A percentile compares a stretch with the other conserved stretches of the same genome.
Evolutionary conservation across 116 monocot species (phyloP).

Genomic region (Cymodocea nodosa): DNA sequence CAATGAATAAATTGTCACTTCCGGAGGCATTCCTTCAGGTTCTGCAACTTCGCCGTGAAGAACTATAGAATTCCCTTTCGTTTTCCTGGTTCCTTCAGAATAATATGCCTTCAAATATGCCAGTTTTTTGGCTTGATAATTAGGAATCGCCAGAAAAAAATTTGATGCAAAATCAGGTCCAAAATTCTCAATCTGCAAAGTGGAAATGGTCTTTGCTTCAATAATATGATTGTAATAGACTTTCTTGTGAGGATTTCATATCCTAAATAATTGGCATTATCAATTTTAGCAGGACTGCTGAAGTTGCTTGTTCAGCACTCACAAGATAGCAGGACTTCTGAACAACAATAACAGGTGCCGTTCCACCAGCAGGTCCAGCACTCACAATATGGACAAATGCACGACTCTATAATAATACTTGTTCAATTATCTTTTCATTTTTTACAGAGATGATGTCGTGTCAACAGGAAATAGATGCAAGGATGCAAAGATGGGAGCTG

Average conservation of each 20-base stretch:
- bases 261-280: too few species aligned
- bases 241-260: not conserved
- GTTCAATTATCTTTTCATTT: too few species aligned
- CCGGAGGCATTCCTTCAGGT: constrained; percentile 50
- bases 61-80: constrained; percentile 26
- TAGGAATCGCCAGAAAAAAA: constrained; percentile 64
- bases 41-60: constrained; percentile 41
- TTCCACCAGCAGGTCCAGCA: too few species aligned
- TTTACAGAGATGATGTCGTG: too few species aligned
- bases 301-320: too few species aligned
- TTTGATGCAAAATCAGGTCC: constrained; percentile 45
- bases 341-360: too few species aligned
- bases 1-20: constrained; percentile 67
- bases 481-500: too few species aligned
- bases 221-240: not conserved
- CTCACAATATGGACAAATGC: too few species aligned
- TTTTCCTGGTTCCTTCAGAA: constrained; percentile 55
- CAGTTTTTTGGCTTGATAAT: constrained; percentile 67
- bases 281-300: too few species aligned
- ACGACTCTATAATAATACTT: too few species aligned
- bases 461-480: too few species aligned
- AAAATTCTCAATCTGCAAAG: constrained; percentile 65
- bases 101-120: constrained; percentile 53
- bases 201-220: not conserved
- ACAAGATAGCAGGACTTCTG: too few species aligned